Base-by-base conservation (phyloP, 495 filamentous ascomycete genomes). In the Aspergillus heteromorphus region DNA sequence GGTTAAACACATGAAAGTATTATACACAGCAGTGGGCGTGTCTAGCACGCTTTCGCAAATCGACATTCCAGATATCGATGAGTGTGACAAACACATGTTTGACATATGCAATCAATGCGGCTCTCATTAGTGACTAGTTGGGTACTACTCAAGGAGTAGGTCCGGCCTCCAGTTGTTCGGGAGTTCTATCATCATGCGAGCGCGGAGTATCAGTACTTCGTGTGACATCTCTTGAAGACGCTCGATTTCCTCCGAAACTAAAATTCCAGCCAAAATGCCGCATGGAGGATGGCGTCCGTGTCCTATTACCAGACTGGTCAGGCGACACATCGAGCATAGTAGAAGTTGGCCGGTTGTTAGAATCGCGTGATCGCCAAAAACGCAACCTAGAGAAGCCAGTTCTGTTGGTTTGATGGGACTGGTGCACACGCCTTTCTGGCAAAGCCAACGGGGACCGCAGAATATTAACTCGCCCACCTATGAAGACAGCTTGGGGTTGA, bases 51-150 rank as follows among this genome's bases (percentile, higher is more conserved):
- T 45, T 52, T 58, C 59, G 55, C 40, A 43, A 55, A 47, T 27
- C 54, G 53, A 55, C 69, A 72, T 72, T 59, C 69, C 69, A 68
- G 67, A 71, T 68, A 66, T 63, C 54, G 53, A 52, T 45, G 13
- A 34, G 56, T 13, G n/a, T 47, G 30, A 50, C 53, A 49, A 23
- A 59, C 45, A 48, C 0, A 40, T 49, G 36, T 47, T 50, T 14
- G 49, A 27, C 31, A 40, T 18, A 38, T 14, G n/a, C 6, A 38
- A 6, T 7, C 2, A 2, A 41, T 6, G 14, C 40, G 8, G 14
- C 8, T 16, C 13, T 20, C 17, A 11, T 10, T 16, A 43, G 17
- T 19, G 23, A 27, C 0, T 10, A 47, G 17, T 29, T 13, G 21
- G 21, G 40, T 45, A 18, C 4, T 54, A 36, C 16, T 54, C 27